Percentiles rank a stretch among this genome's conserved stretches.
Evolutionary conservation across 2,329 filamentous ascomycete genomes (phyloP).

Genomic region (Fusarium decemcellulare): DNA sequence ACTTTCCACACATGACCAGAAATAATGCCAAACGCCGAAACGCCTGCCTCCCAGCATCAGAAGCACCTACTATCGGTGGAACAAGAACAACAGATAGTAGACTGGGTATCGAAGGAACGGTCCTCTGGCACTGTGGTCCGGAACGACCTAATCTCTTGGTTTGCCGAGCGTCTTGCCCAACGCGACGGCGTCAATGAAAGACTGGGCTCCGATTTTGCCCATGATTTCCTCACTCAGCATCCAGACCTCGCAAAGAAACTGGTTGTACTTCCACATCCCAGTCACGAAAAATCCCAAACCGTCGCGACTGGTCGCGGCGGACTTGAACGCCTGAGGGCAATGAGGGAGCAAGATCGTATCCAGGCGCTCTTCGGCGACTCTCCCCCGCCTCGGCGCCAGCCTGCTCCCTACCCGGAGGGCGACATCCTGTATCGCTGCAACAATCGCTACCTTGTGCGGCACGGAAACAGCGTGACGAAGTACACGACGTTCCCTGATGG

Average conservation of each 20-base stretch:
- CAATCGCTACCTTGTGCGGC: slow-evolving; percentile 25
- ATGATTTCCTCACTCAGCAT: background rate
- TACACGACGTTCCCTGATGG: slow-evolving; percentile 37
- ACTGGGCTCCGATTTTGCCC: background rate
- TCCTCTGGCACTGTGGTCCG: background rate
- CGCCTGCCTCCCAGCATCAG: background rate
- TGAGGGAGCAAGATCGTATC: background rate
- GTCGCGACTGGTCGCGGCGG: background rate
- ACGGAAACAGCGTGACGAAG: slow-evolving; percentile 39
- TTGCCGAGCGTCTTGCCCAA: background rate
- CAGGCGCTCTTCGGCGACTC: slow-evolving; percentile 20
- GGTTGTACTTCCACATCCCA: background rate
- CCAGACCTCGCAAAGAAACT: background rate
- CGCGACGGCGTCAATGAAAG: background rate
- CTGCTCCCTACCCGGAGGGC: slow-evolving; percentile 41
- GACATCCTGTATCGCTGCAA: slow-evolving; percentile 31
- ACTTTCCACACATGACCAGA: background rate
- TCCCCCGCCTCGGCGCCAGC: slow-evolving; percentile 26
- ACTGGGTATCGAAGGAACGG: background rate
- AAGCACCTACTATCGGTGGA: background rate
- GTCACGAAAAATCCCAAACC: background rate
- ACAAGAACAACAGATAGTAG: background rate
- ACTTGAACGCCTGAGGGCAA: background rate
- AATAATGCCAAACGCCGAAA: background rate
- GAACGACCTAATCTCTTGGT: background rate